A percentile compares a stretch with the other conserved stretches of the same genome.
phyloP scores from a whole-genome alignment of 768 basidiomycete species.

The Russula dissimulans region DNA sequence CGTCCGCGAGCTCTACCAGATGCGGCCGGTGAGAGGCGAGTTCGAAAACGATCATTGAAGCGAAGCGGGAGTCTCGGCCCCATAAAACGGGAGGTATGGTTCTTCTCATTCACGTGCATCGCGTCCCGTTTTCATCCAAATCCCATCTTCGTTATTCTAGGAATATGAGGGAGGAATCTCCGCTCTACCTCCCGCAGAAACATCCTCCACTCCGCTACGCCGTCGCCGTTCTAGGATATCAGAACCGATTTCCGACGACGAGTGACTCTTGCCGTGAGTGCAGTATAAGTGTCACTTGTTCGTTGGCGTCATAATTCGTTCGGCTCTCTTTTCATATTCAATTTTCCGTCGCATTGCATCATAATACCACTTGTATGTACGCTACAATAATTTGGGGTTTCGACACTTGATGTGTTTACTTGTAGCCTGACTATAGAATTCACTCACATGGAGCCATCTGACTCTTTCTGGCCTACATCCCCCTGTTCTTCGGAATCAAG shows the following conservation, averaged over 20 bases:
- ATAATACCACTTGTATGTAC: background rate
- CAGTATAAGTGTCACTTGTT: background rate
- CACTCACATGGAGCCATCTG: background rate
- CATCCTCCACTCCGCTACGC: slow-evolving; percentile 4
- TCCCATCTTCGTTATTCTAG: background rate
- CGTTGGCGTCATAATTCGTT: background rate
- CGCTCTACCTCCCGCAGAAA: slow-evolving; percentile 6
- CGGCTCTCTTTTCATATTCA: background rate
- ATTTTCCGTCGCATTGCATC: slow-evolving; percentile 34
- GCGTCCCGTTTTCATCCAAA: background rate
- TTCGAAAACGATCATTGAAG: slow-evolving; percentile 16
- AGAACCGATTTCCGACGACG: slow-evolving; percentile 10
- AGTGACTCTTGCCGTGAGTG: background rate
- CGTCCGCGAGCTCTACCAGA: slow-evolving; percentile 4
- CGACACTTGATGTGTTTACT: background rate
- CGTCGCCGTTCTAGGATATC: slow-evolving; percentile 13
- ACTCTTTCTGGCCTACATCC: background rate
- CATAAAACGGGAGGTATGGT: slow-evolving; percentile 9
- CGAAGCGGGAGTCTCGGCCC: slow-evolving; percentile 10
- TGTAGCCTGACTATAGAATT: background rate
- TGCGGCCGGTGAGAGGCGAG: slow-evolving; percentile 1
- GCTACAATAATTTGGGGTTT: background rate
- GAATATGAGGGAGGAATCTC: slow-evolving; percentile 5
- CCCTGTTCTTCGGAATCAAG: background rate
- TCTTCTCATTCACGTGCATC: background rate